Base-by-base conservation (phyloP, 108 stramenopile genomes). In the Conticribra weissflogii region DNA sequence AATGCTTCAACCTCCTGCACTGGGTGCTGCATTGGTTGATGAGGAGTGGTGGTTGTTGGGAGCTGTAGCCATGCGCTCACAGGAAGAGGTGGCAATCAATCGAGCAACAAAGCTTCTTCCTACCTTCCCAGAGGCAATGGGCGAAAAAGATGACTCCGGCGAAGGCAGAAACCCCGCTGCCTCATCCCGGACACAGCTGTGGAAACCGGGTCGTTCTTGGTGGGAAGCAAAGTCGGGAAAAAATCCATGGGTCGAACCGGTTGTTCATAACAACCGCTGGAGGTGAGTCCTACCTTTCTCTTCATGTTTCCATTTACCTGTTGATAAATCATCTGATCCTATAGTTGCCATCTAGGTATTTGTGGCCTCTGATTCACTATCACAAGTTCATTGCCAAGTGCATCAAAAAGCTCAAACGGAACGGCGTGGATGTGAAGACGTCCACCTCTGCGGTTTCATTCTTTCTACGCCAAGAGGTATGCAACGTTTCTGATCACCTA, bases 301-400 rank as follows among this genome's bases (percentile, higher is more conserved):
- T 50, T 53, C 3, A 47, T 65, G 16, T 8, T 2, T 31, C n/a
- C 29, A 55, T 0, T 44, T 24, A 2, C 33, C 57, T 33, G 23
- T 60, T 34, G 34, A 18, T 52, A n/a, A 31, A 29, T 25, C 7
- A 32, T 46, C 44, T 47, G 22, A 9, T 34, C 19, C 32, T 45
- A 21, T 30, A 28, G 52, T 63, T 73, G 12, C 47, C 12, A 3
- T 67, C 22, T 34, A 94, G 93, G 69, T 94, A 91, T 56, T 77
- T 95, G 19, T 95, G 94, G 94, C 94, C 94, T 22, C 85, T 95
- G 16, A 95, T 95, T 66, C 91, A 95, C 64, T 95, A 95, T 56
- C 94, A 95, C 82, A 95, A 95, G 79, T 92, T 95, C 59, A 75
- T 95, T 3, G 91, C 94, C 14, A 87, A 88, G 63, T 92, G 94